phyloP scores from a whole-genome alignment of 2,329 filamentous ascomycete species.

The Dothiorella sarmentorum region DNA sequence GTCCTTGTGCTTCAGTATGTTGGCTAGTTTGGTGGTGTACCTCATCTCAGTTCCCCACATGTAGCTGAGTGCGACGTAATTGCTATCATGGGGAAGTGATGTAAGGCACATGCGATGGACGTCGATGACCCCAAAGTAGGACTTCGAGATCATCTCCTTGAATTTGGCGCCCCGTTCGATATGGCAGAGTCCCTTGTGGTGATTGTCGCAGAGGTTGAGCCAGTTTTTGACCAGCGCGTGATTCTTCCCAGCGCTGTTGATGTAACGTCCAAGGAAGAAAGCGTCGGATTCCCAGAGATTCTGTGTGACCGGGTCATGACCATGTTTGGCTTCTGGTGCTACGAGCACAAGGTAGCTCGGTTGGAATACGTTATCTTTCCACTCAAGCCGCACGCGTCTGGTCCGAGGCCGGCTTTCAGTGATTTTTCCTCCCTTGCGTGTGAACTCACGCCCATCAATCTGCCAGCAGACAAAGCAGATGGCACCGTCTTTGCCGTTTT shows the following conservation, averaged over 20 bases:
- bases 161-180: not conserved
- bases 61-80: not conserved
- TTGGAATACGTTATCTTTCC: not conserved
- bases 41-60: not conserved
- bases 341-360: conserved; percentile 14
- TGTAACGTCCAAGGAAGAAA: conserved; percentile 14
- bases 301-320: not conserved
- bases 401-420: conserved; percentile 11
- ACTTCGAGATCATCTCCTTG: not conserved
- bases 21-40: not conserved
- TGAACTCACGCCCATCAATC: conserved; percentile 12
- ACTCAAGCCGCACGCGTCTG: conserved; percentile 8
- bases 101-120: conserved; percentile 3
- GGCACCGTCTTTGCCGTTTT: not conserved
- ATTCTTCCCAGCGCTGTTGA: not conserved
- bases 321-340: not conserved
- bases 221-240: conserved; percentile 9
- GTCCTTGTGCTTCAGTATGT: not conserved
- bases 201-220: conserved; percentile 8
- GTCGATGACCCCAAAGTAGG: conserved; percentile 11
- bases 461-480: conserved; percentile 16
- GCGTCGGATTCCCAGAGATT: not conserved
- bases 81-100: not conserved
- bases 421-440: too few species aligned
- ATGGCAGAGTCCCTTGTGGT: conserved; percentile 2